Evolutionary conservation across 2,329 filamentous ascomycete species (phyloP).

Genomic region (Shiraia bambusicola): DNA sequence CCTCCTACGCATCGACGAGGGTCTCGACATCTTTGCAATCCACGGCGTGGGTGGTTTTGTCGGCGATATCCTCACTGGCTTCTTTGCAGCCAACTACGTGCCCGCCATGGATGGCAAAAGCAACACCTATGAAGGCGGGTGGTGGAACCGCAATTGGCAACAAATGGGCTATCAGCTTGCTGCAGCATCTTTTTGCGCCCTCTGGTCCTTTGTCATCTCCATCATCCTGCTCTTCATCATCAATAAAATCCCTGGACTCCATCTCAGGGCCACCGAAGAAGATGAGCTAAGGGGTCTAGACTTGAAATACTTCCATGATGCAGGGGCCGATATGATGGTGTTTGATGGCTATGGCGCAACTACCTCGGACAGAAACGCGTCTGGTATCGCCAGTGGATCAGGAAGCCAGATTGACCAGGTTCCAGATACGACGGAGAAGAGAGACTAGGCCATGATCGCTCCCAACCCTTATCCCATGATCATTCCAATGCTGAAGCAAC

Average conservation of each 20-base stretch:
- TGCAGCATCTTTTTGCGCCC: constrained; percentile 57
- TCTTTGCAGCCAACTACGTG: constrained; percentile 56
- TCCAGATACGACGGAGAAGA: constrained; percentile 18
- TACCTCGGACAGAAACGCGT: constrained; percentile 12
- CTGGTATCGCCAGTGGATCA: constrained; percentile 12
- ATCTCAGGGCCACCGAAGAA: constrained; percentile 57
- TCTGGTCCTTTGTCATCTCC: constrained; percentile 58
- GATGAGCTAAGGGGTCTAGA: constrained; percentile 59
- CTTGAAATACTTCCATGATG: constrained; percentile 50
- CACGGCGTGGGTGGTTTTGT: constrained; percentile 62
- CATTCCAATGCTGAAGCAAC: background rate
- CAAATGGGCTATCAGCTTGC: constrained; percentile 61
- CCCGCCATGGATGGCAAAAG: constrained; percentile 56
- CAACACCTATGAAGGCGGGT: constrained; percentile 51
- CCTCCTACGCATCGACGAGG: constrained; percentile 57
- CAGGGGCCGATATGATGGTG: constrained; percentile 24
- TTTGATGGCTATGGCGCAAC: constrained; percentile 20
- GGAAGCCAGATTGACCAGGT: constrained; percentile 22
- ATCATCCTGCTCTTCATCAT: constrained; percentile 57
- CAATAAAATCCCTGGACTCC: constrained; percentile 60
- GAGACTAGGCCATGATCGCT: constrained; percentile 20
- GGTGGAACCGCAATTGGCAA: constrained; percentile 55
- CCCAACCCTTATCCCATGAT: too few species aligned
- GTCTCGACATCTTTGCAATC: constrained; percentile 61
- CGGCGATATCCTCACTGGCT: constrained; percentile 58